Evolutionary conservation across 2,329 filamentous ascomycete species (phyloP).

Genomic region (Aspergillus ochraceoroseus): DNA sequence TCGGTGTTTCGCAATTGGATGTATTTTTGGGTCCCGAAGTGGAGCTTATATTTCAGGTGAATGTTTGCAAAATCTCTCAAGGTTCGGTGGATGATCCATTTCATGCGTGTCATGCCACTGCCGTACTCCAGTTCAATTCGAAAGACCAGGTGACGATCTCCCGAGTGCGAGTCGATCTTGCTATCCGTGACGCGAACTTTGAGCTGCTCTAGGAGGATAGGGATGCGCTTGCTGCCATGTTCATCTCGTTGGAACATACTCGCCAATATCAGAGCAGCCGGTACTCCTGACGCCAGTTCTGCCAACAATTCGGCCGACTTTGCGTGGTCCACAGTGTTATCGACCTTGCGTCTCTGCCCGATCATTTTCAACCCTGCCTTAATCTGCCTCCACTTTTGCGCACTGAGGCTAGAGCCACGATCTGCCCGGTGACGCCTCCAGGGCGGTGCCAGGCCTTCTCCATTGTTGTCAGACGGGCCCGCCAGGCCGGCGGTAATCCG

Average conservation of each 20-base stretch:
- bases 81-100: constrained; percentile 85
- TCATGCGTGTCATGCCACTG: constrained; percentile 91
- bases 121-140: constrained; percentile 93
- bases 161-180: constrained; percentile 54
- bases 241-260: constrained; percentile 98
- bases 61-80: constrained; percentile 87
- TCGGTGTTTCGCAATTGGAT: constrained; percentile 66
- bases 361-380: constrained; percentile 81
- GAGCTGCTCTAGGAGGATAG: constrained; percentile 89
- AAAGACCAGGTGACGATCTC: constrained; percentile 75
- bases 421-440: constrained; percentile 52
- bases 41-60: constrained; percentile 87
- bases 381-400: constrained; percentile 85
- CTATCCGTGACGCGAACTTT: constrained; percentile 84
- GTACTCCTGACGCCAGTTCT: constrained; percentile 84
- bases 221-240: constrained; percentile 89
- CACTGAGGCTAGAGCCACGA: constrained; percentile 64
- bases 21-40: constrained; percentile 77
- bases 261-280: constrained; percentile 86
- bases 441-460: constrained; percentile 59
- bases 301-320: constrained; percentile 97
- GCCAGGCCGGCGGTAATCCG: constrained; percentile 58
- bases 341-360: constrained; percentile 72
- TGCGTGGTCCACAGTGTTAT: constrained; percentile 79
- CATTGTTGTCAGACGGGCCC: constrained; percentile 57